Evolutionary conservation across 2,329 filamentous ascomycete genomes (phyloP), one percentile per base, ranked within the genome.

Genomic region (Simplicillium aogashimaense): DNA sequence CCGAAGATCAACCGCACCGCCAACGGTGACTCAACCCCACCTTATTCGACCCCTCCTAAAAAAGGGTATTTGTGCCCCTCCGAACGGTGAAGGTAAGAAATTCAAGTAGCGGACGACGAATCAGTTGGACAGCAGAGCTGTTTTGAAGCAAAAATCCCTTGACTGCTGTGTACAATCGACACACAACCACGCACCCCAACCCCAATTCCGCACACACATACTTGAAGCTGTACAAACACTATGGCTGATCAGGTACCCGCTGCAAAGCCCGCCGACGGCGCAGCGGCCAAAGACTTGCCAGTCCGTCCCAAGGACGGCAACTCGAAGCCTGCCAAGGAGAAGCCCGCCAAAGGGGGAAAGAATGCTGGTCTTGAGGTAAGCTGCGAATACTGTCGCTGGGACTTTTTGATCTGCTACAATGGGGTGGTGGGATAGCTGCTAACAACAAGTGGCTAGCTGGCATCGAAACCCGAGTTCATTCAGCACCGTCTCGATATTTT

Each of bases 401-500:
- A 9, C 20, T 25, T 25, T 25, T 25, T 5, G 5, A 25, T 9
- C 20, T 9, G 20, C 9, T 25, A 9, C 9, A n/a, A n/a, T 25
- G 20, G 9, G 9, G 9, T 25, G 20, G 20, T 25, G 20, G 20
- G 20, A 25, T 25, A 25, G 12, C 30, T 7, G 30, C 30, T 32
- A 32, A 59, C 40, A 20, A 14, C 5, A 25, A 9, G 25, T 4
- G 2, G 9, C 30, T 28, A 64, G 61, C 54, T 62, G 6, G 64
- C 58, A 64, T 56, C 61, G 58, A 50, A 72, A 65, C 83, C 89
- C 42, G 78, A 82, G 44, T 95, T 85, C 63, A 78, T 97, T 47
- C 70, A 89, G 55, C 78, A 88, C 61, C 81, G 92, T 47, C 81
- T 95, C 54, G 76, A 83, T 39, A 70, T 97, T 37, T 95, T 95